These are phyloP conservation scores for Cicer judaicum DNA, from an alignment of 306 rosid genomes.

Conservation along the genomic window DNA sequence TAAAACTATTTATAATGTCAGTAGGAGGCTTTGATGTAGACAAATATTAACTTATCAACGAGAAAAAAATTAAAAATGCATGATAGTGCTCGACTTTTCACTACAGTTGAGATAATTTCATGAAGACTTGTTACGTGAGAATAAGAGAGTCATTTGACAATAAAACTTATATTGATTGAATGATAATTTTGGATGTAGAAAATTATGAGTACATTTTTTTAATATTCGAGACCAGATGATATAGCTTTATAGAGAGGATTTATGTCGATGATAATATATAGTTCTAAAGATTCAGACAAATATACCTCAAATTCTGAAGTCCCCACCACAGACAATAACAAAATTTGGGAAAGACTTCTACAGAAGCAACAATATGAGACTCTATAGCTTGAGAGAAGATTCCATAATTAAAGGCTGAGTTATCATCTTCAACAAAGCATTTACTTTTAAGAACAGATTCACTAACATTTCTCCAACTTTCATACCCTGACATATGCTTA, in stretches of 20 bases:
- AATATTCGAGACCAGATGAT: too few species aligned
- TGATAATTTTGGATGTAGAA: too few species aligned
- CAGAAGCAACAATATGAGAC: conserved; percentile 61
- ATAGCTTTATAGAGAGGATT: not conserved
- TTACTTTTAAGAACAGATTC: conserved; percentile 46
- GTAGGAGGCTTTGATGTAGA: too few species aligned
- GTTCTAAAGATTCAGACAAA: conserved; percentile 26
- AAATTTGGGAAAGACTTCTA: conserved; percentile 63
- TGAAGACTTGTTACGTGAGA: too few species aligned
- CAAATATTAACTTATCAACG: too few species aligned
- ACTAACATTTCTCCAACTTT: conserved; percentile 58
- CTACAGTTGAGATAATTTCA: too few species aligned
- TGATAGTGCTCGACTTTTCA: too few species aligned
- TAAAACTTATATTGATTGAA: too few species aligned
- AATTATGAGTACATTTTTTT: too few species aligned
- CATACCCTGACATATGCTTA: conserved; percentile 52
- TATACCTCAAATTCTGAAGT: conserved; percentile 86
- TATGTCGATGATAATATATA: not conserved
- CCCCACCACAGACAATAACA: conserved; percentile 92
- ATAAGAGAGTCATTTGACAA: too few species aligned
- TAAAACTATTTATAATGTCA: too few species aligned
- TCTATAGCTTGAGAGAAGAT: conserved; percentile 69
- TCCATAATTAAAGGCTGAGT: conserved; percentile 65
- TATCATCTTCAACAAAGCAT: conserved; percentile 49
- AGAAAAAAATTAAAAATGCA: too few species aligned